Evolutionary conservation across 371 early-diverging fungal genomes (phyloP).

Genomic region (Zychaea mexicana): DNA sequence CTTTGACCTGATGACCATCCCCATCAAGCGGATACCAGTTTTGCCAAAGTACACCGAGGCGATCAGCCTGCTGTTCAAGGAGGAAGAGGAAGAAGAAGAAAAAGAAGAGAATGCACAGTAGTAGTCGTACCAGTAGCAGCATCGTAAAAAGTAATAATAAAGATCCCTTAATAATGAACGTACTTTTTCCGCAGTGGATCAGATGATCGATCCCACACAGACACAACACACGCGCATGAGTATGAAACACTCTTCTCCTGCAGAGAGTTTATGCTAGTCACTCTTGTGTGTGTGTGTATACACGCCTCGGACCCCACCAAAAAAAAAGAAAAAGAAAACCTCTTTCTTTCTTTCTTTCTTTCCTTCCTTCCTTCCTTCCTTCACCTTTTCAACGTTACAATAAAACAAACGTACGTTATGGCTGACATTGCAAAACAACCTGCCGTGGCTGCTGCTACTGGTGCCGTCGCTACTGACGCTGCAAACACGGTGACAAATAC

Average conservation of each 20-base stretch:
- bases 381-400: background rate
- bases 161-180: background rate
- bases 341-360: background rate
- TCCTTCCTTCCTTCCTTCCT: background rate
- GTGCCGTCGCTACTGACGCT: background rate
- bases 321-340: background rate
- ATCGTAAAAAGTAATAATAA: background rate
- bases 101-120: conserved; percentile 2
- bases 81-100: conserved; percentile 48
- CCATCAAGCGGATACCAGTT: conserved; percentile 59
- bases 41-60: conserved; percentile 64
- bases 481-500: background rate
- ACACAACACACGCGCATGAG: background rate
- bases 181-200: background rate
- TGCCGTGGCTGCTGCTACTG: no score
- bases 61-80: conserved; percentile 57
- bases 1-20: conserved; percentile 82
- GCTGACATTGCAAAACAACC: conserved; percentile 2
- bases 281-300: no score
- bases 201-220: background rate
- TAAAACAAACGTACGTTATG: background rate
- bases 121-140: no score
- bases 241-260: conserved; percentile 2
- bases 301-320: background rate
- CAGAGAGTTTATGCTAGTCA: no score